phyloP scores from a whole-genome alignment of 441 rosid genomes.

The Euphorbia celastroides region DNA sequence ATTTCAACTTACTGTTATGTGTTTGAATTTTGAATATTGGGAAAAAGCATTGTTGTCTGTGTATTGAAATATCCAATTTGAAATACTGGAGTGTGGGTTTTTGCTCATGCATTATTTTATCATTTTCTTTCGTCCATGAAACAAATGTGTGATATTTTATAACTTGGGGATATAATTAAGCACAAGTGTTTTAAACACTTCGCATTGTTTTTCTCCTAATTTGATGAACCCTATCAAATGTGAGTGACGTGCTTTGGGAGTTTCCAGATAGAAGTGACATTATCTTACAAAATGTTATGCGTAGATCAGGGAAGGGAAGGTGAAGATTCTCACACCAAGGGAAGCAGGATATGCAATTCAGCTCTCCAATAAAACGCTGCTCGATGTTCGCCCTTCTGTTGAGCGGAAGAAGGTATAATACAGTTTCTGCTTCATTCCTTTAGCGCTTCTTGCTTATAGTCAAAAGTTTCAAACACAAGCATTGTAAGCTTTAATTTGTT shows the following conservation, averaged over 20 bases:
- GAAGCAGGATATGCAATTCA: constrained; percentile 96
- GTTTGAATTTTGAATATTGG: too few relatives aligned
- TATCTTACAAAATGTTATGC: constrained; percentile 18
- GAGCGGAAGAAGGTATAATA: constrained; percentile 58
- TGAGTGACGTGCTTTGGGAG: neutral
- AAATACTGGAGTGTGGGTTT: neutral
- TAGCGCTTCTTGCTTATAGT: neutral
- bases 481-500: neutral
- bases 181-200: neutral
- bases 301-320: constrained; percentile 78
- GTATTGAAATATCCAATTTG: neutral
- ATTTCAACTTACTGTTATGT: neutral
- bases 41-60: neutral
- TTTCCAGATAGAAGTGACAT: constrained; percentile 5
- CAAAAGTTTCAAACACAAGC: neutral
- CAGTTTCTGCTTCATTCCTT: neutral
- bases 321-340: constrained; percentile 72
- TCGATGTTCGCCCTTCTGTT: constrained; percentile 78
- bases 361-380: constrained; percentile 69
- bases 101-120: neutral
- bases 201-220: neutral
- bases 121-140: neutral
- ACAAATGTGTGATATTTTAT: neutral
- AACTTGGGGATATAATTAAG: neutral
- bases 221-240: neutral